A percentile compares a stretch with the other conserved stretches of the same genome.
Evolutionary conservation across 345 rosid species (phyloP).

Genomic region (Linum lewisii): DNA sequence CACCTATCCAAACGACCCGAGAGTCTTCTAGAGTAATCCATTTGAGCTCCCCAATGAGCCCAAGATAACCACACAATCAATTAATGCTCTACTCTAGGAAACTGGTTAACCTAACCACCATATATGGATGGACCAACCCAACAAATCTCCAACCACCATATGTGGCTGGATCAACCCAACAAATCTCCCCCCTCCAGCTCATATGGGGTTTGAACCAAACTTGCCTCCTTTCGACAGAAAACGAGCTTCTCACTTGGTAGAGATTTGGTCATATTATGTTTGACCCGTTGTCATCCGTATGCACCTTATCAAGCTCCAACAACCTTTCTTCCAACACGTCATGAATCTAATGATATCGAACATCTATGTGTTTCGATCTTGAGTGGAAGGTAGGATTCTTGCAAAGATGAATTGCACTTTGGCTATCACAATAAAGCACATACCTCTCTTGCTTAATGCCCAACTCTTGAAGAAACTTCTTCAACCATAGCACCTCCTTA

Average conservation of each 20-base stretch:
- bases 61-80: too few relatives aligned
- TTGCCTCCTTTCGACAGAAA: background rate
- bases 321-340: background rate
- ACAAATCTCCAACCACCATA: too few relatives aligned
- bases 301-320: conserved; percentile 3
- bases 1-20: too few relatives aligned
- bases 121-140: too few relatives aligned
- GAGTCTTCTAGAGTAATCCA: too few relatives aligned
- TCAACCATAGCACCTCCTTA: conserved; percentile 2
- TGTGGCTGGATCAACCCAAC: too few relatives aligned
- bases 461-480: background rate
- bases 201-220: background rate
- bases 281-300: background rate
- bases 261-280: background rate
- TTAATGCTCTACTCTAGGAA: too few relatives aligned
- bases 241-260: too few relatives aligned
- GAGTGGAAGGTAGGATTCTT: conserved; percentile 4
- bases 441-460: conserved; percentile 1
- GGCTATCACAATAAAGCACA: background rate
- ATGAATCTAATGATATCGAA: conserved; percentile 7
- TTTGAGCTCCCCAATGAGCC: too few relatives aligned
- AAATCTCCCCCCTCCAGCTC: too few relatives aligned
- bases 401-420: background rate
- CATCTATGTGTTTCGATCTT: conserved; percentile 9
- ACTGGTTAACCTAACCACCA: too few relatives aligned